Evolutionary conservation across 2,329 filamentous ascomycete species (phyloP).

Genomic region (Xylariaceae sp.): DNA sequence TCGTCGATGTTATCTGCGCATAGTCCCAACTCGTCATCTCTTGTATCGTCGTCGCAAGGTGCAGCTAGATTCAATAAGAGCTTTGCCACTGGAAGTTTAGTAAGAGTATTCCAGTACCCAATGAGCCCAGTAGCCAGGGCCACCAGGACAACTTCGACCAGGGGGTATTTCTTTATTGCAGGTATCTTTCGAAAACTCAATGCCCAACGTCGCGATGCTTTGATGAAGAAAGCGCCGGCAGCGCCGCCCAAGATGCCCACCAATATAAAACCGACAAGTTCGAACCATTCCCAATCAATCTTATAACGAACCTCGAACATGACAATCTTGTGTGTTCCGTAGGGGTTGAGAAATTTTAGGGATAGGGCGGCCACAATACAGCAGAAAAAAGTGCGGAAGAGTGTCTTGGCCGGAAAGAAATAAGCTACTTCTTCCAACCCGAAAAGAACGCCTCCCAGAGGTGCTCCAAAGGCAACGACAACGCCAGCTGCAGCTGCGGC

Average conservation of each 20-base stretch:
- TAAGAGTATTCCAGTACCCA: slow-evolving; percentile 92
- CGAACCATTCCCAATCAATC: slow-evolving; percentile 90
- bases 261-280: slow-evolving; percentile 79
- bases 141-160: slow-evolving; percentile 85
- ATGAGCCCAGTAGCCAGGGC: slow-evolving; percentile 78
- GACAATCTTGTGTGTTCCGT: slow-evolving; percentile 94
- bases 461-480: slow-evolving; percentile 92
- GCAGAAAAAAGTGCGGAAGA: slow-evolving; percentile 97
- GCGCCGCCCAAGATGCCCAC: slow-evolving; percentile 82
- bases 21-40: slow-evolving; percentile 62
- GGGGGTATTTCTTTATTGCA: slow-evolving; percentile 74
- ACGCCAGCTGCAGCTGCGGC: slow-evolving; percentile 89
- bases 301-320: slow-evolving; percentile 91
- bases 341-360: slow-evolving; percentile 92
- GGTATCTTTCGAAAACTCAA: slow-evolving; percentile 78
- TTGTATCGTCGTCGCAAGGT: slow-evolving; percentile 71
- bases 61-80: slow-evolving; percentile 86
- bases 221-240: slow-evolving; percentile 90
- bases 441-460: slow-evolving; percentile 82
- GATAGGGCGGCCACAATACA: slow-evolving; percentile 90
- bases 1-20: slow-evolving; percentile 70
- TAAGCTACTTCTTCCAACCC: slow-evolving; percentile 93
- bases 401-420: slow-evolving; percentile 94
- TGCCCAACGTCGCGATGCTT: slow-evolving; percentile 88
- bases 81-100: slow-evolving; percentile 84